Percentiles rank a stretch among this genome's conserved stretches.
Conservation (phyloP, 805 yeast species). For the Starmerella roubikii region DNA sequence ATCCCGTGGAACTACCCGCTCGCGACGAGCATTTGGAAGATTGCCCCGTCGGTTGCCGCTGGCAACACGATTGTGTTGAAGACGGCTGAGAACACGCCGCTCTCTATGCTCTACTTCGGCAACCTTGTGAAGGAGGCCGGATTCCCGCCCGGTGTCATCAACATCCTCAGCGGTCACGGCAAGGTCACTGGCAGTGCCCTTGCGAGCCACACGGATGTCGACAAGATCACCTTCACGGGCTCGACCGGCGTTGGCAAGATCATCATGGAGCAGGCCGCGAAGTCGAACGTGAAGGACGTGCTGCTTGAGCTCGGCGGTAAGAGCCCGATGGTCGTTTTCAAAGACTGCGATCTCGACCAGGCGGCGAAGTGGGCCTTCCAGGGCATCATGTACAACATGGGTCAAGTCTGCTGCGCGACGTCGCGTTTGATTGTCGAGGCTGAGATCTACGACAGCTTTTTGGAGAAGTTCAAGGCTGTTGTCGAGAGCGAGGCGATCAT, state of each 20-base stretch:
- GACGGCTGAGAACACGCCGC: conserved; percentile 85
- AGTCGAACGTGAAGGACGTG: conserved; percentile 71
- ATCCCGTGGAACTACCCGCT: conserved; percentile 97
- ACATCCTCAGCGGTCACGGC: conserved; percentile 79
- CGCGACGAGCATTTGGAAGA: conserved; percentile 87
- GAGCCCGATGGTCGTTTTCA: conserved; percentile 80
- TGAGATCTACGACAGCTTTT: conserved; percentile 61
- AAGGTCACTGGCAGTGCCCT: conserved; percentile 71
- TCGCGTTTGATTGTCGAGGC: conserved; percentile 85
- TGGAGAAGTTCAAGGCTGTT: conserved; percentile 43
- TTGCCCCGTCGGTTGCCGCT: conserved; percentile 83
- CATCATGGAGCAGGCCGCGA: conserved; percentile 71
- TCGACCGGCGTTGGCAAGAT: conserved; percentile 81
- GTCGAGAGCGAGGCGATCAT: conserved; percentile 38
- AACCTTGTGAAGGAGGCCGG: conserved; percentile 66
- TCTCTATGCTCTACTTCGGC: conserved; percentile 69
- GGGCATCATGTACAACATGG: conserved; percentile 87
- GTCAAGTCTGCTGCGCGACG: conserved; percentile 93
- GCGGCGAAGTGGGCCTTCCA: conserved; percentile 62
- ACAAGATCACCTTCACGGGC: conserved; percentile 90
- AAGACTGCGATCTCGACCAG: conserved; percentile 66
- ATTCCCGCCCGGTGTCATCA: conserved; percentile 81
- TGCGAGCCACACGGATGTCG: conserved; percentile 62
- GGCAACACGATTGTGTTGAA: conserved; percentile 83
- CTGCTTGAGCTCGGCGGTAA: conserved; percentile 95